Percentiles rank a stretch among this genome's conserved stretches.
Conservation (phyloP, 148 eudicot species). For the Camellia sinensis region DNA sequence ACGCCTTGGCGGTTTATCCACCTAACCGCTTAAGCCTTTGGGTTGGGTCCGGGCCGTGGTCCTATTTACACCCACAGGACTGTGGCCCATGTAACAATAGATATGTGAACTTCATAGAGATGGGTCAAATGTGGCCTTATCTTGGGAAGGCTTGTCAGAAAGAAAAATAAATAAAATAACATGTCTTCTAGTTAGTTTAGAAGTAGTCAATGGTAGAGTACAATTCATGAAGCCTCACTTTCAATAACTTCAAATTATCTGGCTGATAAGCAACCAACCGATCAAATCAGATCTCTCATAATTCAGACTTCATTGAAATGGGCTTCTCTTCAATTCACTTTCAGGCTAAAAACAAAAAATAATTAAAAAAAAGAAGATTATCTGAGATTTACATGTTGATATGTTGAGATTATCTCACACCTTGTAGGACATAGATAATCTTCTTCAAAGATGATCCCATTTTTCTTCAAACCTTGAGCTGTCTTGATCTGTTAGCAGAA, state of each 20-base stretch:
- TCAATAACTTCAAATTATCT: too few species aligned
- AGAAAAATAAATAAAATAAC: too few species aligned
- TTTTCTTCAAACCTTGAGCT: background rate
- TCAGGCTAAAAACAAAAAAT: background rate
- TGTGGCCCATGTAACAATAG: too few species aligned
- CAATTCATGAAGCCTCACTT: too few species aligned
- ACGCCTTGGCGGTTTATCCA: too few species aligned
- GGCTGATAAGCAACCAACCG: background rate
- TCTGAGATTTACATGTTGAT: background rate
- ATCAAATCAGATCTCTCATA: background rate
- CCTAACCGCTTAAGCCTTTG: too few species aligned
- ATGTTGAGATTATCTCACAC: background rate
- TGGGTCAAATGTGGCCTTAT: too few species aligned
- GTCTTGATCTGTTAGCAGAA: conserved; percentile 8
- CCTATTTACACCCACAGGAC: too few species aligned
- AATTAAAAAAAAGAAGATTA: background rate
- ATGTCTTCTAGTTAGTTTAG: background rate
- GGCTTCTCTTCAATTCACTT: background rate
- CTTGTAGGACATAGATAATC: too few species aligned
- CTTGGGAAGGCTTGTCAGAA: too few species aligned
- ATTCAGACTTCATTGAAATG: background rate
- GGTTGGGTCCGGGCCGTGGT: too few species aligned
- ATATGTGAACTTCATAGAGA: too few species aligned
- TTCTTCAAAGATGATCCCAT: background rate
- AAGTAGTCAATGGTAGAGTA: background rate